These are phyloP conservation scores for Camelina sativa DNA, from an alignment of 345 rosid genomes.

Conservation along the genomic window DNA sequence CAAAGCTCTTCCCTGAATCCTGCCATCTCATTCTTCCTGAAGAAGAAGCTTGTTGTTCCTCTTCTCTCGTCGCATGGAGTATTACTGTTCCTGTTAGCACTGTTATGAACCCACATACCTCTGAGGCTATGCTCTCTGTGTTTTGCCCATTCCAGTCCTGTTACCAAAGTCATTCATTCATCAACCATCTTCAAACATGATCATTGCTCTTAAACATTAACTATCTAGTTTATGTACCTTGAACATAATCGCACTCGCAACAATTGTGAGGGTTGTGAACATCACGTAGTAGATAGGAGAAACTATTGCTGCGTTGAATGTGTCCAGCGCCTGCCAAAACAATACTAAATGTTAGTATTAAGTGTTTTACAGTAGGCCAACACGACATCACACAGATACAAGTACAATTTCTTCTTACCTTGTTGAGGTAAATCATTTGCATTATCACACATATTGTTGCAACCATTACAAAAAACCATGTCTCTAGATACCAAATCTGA, in stretches of 20 bases:
- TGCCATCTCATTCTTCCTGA: slow-evolving; percentile 77
- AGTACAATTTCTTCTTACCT: slow-evolving; percentile 47
- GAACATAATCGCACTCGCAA: slow-evolving; percentile 88
- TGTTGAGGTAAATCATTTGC: slow-evolving; percentile 91
- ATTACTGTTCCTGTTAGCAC: slow-evolving; percentile 84
- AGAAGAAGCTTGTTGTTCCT: slow-evolving; percentile 58
- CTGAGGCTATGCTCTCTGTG: slow-evolving; percentile 78
- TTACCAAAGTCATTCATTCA: slow-evolving; percentile 6
- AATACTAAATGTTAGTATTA: slow-evolving; percentile 1
- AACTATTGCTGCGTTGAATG: slow-evolving; percentile 84
- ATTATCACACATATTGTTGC: slow-evolving; percentile 81
- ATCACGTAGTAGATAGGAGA: slow-evolving; percentile 94
- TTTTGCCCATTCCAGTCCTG: slow-evolving; percentile 94
- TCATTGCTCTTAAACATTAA: background rate
- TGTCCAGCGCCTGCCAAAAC: slow-evolving; percentile 71
- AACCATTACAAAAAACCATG: slow-evolving; percentile 89
- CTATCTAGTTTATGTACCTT: slow-evolving; percentile 50
- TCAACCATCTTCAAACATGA: background rate
- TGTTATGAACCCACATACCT: slow-evolving; percentile 88
- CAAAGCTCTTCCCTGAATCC: slow-evolving; percentile 61
- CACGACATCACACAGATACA: background rate
- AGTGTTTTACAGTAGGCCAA: background rate
- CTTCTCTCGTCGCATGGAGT: slow-evolving; percentile 84
- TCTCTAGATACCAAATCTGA: slow-evolving; percentile 82
- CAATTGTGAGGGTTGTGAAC: slow-evolving; percentile 86